Evolutionary conservation across 1,139 yeast species (phyloP), one percentile per base, ranked within the genome.

Genomic region (Candida anutae): DNA sequence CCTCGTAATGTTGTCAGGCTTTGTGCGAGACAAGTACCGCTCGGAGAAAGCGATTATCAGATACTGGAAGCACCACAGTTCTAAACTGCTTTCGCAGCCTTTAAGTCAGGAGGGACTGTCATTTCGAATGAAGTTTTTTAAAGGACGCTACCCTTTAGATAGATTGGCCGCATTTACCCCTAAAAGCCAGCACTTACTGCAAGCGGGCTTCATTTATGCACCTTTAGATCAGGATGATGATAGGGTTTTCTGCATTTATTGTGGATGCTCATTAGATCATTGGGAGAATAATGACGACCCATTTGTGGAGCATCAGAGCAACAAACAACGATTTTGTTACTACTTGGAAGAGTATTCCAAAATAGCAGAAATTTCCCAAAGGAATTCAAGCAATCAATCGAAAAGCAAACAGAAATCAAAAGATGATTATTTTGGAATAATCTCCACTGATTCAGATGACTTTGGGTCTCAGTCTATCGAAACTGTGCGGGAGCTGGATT

Each of bases 261-360:
- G 95, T 50, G 77, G 71, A 5, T 58, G 76, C 13, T 62, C 77
- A 1, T 57, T 84, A 13, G 84, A 77, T 37, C 77, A 76, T 4
- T 84, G 94, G 94, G 84, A 74, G 37, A 50, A 55, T 1, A 61
- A 60, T 3, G 94, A 84, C 50, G 75, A 70, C 35, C 93, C 93
- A 0, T 37, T 68, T 16, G 50, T 39, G 4, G 82, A 72, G 31
- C 84, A 77, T 43, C 46, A 44, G 17, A 50, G 53, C 21, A 56
- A 75, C 35, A 53, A 60, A 5, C 60, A 62, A 0, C 54, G 51
- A 3, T 46, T 40, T 15, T 82, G 93, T 42, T 67, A 66, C 40
- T 70, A 74, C 30, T 36, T 60, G 19, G 48, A 43, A 11, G 16
- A 17, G n/a, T 34, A 21, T 17, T 25, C 28, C 13, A 13, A 24